These are phyloP conservation scores for Achaetomium macrosporum DNA, from an alignment of 2,329 filamentous ascomycete species.

Conservation along the genomic window DNA sequence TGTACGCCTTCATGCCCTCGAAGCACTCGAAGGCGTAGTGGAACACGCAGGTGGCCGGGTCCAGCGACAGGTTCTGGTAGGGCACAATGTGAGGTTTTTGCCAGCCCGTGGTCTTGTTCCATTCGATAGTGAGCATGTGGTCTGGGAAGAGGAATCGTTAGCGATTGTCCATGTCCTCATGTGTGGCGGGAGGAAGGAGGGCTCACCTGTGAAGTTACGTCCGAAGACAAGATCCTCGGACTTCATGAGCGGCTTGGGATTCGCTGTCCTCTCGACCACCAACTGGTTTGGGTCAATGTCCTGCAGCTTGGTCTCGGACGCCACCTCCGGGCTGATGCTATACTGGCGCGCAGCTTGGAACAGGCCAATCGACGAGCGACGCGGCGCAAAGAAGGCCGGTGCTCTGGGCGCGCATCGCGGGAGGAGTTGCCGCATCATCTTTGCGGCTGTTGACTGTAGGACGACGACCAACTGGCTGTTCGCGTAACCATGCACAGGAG, in stretches of 20 bases:
- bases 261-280: constrained; percentile 64
- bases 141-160: constrained; percentile 47
- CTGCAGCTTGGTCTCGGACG: constrained; percentile 49
- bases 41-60: constrained; percentile 93
- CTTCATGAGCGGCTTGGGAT: constrained; percentile 67
- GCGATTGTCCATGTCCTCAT: not conserved
- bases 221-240: constrained; percentile 86
- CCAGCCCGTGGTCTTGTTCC: constrained; percentile 66
- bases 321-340: constrained; percentile 48
- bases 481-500: not conserved
- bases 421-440: constrained; percentile 36
- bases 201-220: constrained; percentile 75
- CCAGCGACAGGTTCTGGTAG: constrained; percentile 94
- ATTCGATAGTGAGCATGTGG: constrained; percentile 95
- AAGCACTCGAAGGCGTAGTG: constrained; percentile 99
- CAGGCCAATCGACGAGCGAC: constrained; percentile 28
- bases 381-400: constrained; percentile 26
- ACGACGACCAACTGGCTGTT: not conserved
- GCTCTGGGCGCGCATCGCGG: constrained; percentile 31
- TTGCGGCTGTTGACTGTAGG: constrained; percentile 2
- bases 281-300: constrained; percentile 75
- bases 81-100: constrained; percentile 68
- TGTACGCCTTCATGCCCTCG: constrained; percentile 99
- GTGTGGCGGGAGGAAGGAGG: not conserved
- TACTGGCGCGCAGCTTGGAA: constrained; percentile 39